phyloP scores from a whole-genome alignment of 805 yeast genomes.

The Candida ovalis region DNA sequence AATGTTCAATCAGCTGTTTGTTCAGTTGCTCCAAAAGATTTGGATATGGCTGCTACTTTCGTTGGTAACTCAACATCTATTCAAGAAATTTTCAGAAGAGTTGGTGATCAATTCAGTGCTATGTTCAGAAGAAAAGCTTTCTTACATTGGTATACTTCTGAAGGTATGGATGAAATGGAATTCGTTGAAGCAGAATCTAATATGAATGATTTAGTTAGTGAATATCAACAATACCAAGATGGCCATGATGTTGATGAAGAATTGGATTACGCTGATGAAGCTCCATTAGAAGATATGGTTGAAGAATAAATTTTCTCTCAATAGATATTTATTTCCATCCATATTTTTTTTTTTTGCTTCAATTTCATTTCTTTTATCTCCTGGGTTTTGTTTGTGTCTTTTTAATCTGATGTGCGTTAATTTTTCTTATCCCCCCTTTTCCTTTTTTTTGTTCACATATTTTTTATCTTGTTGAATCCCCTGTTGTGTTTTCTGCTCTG shows the following conservation, averaged over 20 bases:
- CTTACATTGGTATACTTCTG: conserved; percentile 93
- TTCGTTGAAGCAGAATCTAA: conserved; percentile 92
- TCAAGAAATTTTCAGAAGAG: conserved; percentile 86
- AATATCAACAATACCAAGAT: conserved; percentile 90
- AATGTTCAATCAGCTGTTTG: conserved; percentile 93
- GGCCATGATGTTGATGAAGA: conserved; percentile 74
- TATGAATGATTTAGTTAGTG: conserved; percentile 83
- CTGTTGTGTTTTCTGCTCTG: conserved; percentile 1
- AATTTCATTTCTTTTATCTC: not conserved
- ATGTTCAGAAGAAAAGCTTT: conserved; percentile 94
- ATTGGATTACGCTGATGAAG: conserved; percentile 64
- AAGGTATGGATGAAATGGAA: conserved; percentile 96
- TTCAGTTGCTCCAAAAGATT: conserved; percentile 80
- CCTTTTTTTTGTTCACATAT: not conserved
- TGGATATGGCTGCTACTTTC: conserved; percentile 88
- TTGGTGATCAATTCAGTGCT: conserved; percentile 83
- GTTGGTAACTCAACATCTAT: conserved; percentile 92
- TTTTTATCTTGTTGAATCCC: not conserved
- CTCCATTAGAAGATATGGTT: conserved; percentile 49
- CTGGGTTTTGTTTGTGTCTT: not conserved
- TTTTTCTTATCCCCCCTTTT: not conserved
- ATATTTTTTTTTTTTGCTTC: not conserved
- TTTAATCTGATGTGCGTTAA: not conserved
- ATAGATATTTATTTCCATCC: not conserved
- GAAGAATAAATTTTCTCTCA: conserved; percentile 19